These are phyloP conservation scores for Phalaenopsis aphrodite DNA, from an alignment of 106 monocot species.

Conservation along the genomic window DNA sequence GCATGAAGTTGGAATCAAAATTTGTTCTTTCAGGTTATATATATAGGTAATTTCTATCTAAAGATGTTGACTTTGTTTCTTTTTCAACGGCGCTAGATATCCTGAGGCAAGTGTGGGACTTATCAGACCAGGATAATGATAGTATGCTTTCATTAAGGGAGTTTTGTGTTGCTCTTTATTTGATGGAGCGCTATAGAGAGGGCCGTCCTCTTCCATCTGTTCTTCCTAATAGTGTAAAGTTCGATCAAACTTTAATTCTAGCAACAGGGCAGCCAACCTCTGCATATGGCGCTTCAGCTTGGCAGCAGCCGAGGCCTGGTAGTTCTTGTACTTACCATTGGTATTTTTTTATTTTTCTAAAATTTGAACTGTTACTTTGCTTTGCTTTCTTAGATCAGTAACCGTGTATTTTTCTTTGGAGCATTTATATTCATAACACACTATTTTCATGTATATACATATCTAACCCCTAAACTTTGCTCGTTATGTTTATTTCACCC, in stretches of 20 bases:
- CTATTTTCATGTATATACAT: too few species aligned
- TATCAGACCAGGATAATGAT: slow-evolving; percentile 96
- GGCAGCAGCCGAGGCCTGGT: slow-evolving; percentile 72
- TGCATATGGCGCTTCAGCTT: slow-evolving; percentile 37
- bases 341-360: slow-evolving; percentile 2
- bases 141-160: slow-evolving; percentile 94
- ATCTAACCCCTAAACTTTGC: too few species aligned
- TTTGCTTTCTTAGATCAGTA: slow-evolving; percentile 1
- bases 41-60: background rate
- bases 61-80: background rate
- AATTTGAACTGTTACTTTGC: slow-evolving; percentile 4
- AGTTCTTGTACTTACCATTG: slow-evolving; percentile 3
- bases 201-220: slow-evolving; percentile 68
- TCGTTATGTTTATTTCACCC: too few species aligned
- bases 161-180: slow-evolving; percentile 85
- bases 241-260: slow-evolving; percentile 71
- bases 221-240: slow-evolving; percentile 63
- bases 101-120: slow-evolving; percentile 97
- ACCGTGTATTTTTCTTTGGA: background rate
- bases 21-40: background rate
- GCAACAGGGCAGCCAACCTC: slow-evolving; percentile 52
- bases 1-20: background rate
- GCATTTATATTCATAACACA: too few species aligned
- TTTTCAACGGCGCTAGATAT: slow-evolving; percentile 41
- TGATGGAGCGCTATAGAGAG: slow-evolving; percentile 88